Conservation (phyloP, 2,329 filamentous ascomycete species). For the Diaporthe amygdali region DNA sequence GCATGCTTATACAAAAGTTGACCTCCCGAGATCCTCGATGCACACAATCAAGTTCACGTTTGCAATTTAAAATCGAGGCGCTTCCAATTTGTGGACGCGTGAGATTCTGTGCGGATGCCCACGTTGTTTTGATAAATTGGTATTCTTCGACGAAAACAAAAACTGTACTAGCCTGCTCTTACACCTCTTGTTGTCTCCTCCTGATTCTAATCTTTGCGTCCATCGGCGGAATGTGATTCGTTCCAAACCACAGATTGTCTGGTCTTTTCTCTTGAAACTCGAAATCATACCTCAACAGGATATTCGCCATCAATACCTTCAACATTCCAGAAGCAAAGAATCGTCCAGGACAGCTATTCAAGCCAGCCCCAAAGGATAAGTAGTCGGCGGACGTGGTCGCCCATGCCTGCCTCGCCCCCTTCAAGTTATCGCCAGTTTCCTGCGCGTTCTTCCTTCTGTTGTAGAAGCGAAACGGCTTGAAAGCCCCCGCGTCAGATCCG, state of each 20-base stretch:
- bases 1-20: background rate
- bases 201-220: constrained; percentile 34
- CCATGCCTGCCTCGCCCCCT: constrained; percentile 31
- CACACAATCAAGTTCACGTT: background rate
- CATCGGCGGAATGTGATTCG: constrained; percentile 35
- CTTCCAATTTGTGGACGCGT: background rate
- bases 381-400: constrained; percentile 39
- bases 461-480: constrained; percentile 43
- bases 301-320: constrained; percentile 38
- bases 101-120: background rate
- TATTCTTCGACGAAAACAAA: background rate
- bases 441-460: constrained; percentile 10
- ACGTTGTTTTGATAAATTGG: background rate
- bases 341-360: constrained; percentile 44
- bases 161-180: background rate
- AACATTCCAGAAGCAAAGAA: constrained; percentile 45
- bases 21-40: background rate
- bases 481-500: constrained; percentile 34
- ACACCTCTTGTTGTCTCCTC: constrained; percentile 26
- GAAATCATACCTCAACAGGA: constrained; percentile 33
- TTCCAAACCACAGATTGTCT: constrained; percentile 37
- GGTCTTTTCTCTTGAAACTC: constrained; percentile 33
- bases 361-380: constrained; percentile 43
- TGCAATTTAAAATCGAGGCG: background rate
- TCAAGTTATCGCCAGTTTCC: constrained; percentile 17